A percentile compares a stretch with the other conserved stretches of the same genome.
Conservation (phyloP, 257 asterid species). For the Nicotiana obtusifolia region DNA sequence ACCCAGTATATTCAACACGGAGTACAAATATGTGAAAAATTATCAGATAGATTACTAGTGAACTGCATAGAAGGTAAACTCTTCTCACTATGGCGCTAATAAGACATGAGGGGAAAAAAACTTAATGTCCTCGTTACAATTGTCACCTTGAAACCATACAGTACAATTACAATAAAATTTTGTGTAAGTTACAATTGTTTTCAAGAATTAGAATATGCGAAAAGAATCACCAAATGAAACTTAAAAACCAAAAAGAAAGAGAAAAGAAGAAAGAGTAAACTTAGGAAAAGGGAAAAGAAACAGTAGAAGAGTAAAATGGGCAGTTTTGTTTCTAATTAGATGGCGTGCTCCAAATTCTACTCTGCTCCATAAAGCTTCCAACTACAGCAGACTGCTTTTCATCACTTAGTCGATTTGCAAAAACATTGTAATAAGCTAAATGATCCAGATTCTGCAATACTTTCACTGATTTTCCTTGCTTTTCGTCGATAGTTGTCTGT, state of each 20-base stretch:
- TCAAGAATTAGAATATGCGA: background rate
- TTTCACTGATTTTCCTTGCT: conserved; percentile 44
- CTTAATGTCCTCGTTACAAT: background rate
- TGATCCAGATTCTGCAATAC: conserved; percentile 54
- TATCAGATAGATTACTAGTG: background rate
- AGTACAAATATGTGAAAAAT: background rate
- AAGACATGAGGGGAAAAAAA: too few species aligned
- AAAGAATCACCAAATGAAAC: background rate
- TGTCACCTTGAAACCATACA: background rate
- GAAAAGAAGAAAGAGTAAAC: too few species aligned
- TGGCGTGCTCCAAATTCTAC: conserved; percentile 46
- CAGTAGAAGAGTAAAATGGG: background rate
- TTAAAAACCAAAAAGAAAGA: background rate
- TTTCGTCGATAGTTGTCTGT: conserved; percentile 23
- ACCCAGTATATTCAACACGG: background rate
- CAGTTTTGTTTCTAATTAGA: conserved; percentile 12
- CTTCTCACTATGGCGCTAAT: too few species aligned
- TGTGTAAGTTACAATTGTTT: background rate
- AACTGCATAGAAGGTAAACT: too few species aligned
- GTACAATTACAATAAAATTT: background rate
- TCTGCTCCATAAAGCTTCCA: conserved; percentile 69
- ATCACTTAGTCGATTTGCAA: conserved; percentile 49
- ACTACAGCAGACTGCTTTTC: conserved; percentile 55
- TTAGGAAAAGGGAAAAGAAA: background rate
- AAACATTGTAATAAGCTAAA: conserved; percentile 35